Base-by-base conservation (phyloP, 2,329 filamentous ascomycete genomes). In the Stenocarpella maydis region DNA sequence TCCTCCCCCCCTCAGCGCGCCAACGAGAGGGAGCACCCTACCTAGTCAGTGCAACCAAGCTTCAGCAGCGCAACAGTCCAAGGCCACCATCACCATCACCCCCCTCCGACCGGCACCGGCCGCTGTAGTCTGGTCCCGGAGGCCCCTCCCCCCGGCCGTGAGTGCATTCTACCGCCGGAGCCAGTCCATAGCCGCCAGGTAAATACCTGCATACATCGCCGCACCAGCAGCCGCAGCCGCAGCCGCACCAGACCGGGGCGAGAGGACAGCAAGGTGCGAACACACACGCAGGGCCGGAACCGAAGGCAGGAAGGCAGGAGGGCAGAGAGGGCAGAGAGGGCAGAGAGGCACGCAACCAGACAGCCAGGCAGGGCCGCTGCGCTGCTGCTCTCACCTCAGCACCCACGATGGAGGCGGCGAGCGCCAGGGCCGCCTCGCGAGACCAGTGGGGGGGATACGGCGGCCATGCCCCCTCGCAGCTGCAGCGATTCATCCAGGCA, bases 401-500 rank as follows among this genome's bases (percentile, higher is more conserved):
- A 28, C 53, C 75, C 81, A 81, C 76, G 74, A 92, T 98, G 95
- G 95, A 98, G 88, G 95, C 96, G 79, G 91, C 95, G 79, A 97
- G 95, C 79, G 95, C 95, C 82, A 92, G 96, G 79, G 97, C 97
- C 86, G 96, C 95, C 78, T 92, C 95, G 77, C 91, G 95, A 83
- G 95, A 98, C 85, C 94, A 95, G 81, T 98, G 96, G 87, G 90
- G 90, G 82, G 91, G 91, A 79, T 91, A 92, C 82, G 90, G 90
- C 78, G 90, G 92, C 79, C 65, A 72, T 24, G 89, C 92, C 68
- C 89, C 92, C 73, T 95, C 95, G 69, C 94, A 95, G 79, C 88
- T 99, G 71, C 95, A 97, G 84, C 92, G 96, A 82, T 98, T 95
- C 82, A 97, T 99, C 81, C 90, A 96, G 80, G 95, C 95, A 83